Percentiles rank a stretch among this genome's conserved stretches.
Conservation (phyloP, 768 basidiomycete genomes). For the Polyporus arcularius region DNA sequence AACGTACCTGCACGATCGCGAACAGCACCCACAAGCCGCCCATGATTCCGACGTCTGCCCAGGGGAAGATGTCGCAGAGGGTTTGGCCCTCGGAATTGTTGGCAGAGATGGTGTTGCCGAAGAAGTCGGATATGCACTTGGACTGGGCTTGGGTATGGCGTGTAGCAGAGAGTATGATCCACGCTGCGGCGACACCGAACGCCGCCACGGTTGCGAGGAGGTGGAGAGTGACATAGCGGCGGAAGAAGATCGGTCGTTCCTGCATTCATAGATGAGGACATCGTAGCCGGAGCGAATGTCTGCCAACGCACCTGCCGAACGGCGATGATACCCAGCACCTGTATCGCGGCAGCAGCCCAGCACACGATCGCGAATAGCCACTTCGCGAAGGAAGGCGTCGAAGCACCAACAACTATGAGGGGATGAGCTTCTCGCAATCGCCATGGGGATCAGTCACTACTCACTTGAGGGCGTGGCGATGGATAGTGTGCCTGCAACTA, state of each 20-base stretch:
- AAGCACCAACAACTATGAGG: constrained; percentile 77
- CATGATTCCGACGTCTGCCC: constrained; percentile 93
- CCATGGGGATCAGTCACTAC: constrained; percentile 28
- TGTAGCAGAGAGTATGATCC: constrained; percentile 79
- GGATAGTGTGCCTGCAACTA: constrained; percentile 71
- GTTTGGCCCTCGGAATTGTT: constrained; percentile 56
- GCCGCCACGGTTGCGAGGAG: constrained; percentile 51
- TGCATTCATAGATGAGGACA: constrained; percentile 26
- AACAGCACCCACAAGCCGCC: constrained; percentile 83
- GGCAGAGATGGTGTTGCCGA: constrained; percentile 39
- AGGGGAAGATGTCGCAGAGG: constrained; percentile 88
- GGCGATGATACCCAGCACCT: constrained; percentile 84
- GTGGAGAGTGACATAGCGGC: constrained; percentile 72
- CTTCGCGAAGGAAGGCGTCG: constrained; percentile 75
- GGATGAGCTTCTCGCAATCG: not conserved
- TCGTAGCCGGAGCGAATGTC: not conserved
- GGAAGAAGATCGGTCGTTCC: constrained; percentile 68
- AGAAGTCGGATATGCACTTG: constrained; percentile 65
- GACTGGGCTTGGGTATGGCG: constrained; percentile 72
- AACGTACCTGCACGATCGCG: constrained; percentile 70
- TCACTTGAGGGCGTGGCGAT: constrained; percentile 79
- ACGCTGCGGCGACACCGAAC: constrained; percentile 77
- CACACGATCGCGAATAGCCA: constrained; percentile 75
- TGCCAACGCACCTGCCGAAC: constrained; percentile 65
- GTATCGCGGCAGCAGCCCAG: constrained; percentile 73